Percentiles rank a stretch among this genome's conserved stretches.
Evolutionary conservation across 495 filamentous ascomycete species (phyloP).

Genomic region (Antarctomyces pellizariae): DNA sequence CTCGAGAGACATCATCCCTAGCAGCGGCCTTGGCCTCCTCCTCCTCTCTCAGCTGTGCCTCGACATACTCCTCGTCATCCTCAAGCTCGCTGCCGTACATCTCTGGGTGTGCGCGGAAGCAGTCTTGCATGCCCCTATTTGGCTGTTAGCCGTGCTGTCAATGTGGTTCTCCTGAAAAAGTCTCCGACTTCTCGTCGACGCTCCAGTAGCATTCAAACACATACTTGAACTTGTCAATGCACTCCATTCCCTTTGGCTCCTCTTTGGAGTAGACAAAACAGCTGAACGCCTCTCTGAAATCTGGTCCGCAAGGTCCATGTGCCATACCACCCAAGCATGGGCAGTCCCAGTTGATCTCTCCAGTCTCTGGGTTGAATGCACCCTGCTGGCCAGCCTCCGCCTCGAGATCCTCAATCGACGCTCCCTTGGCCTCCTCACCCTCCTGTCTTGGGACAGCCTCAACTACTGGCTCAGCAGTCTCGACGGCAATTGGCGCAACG

Average conservation of each 20-base stretch:
- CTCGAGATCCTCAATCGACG: slow-evolving; percentile 35
- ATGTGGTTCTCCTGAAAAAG: background rate
- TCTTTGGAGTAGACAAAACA: slow-evolving; percentile 89
- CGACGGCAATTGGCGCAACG: slow-evolving; percentile 4
- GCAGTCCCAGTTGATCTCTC: slow-evolving; percentile 99
- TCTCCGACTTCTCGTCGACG: background rate
- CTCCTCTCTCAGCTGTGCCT: slow-evolving; percentile 14
- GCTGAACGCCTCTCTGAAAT: slow-evolving; percentile 87
- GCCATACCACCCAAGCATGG: slow-evolving; percentile 96
- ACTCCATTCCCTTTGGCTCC: slow-evolving; percentile 97
- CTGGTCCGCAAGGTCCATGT: slow-evolving; percentile 80
- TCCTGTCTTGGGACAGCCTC: no score
- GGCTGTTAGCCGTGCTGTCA: slow-evolving; percentile 9
- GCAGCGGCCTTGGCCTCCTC: slow-evolving; percentile 2
- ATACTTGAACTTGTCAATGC: slow-evolving; percentile 94
- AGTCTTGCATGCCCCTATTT: slow-evolving; percentile 77
- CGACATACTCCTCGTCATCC: slow-evolving; percentile 43
- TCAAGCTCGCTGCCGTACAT: slow-evolving; percentile 79
- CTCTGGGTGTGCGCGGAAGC: slow-evolving; percentile 79
- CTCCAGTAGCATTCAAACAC: slow-evolving; percentile 11
- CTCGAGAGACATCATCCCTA: background rate
- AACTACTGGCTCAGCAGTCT: no score
- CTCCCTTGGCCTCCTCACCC: slow-evolving; percentile 6
- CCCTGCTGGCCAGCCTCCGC: slow-evolving; percentile 66
- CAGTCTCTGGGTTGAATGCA: slow-evolving; percentile 93